A percentile compares a stretch with the other conserved stretches of the same genome.
Evolutionary conservation across 257 asterid species (phyloP).

Genomic region (Eustoma russellianum): DNA sequence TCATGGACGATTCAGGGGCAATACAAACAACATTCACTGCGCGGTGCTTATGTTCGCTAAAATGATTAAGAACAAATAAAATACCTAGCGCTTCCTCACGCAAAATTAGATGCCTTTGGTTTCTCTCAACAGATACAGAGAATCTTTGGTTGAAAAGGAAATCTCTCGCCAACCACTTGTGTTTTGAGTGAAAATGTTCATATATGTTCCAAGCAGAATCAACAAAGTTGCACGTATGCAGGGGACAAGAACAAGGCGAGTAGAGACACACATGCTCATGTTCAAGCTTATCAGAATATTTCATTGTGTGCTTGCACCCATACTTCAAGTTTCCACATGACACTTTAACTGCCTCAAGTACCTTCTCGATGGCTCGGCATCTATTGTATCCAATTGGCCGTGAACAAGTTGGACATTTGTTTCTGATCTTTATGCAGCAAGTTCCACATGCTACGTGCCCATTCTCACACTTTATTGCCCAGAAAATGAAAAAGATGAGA

Average conservation of each 20-base stretch:
- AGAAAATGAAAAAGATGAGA: slow-evolving; percentile 4
- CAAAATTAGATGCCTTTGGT: slow-evolving; percentile 27
- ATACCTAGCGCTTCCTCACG: slow-evolving; percentile 19
- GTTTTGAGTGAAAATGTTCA: slow-evolving; percentile 31
- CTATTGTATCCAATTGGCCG: slow-evolving; percentile 60
- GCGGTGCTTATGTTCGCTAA: slow-evolving; percentile 26
- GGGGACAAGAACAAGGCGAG: slow-evolving; percentile 57
- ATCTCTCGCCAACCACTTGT: slow-evolving; percentile 10
- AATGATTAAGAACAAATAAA: slow-evolving; percentile 41
- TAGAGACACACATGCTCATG: slow-evolving; percentile 46
- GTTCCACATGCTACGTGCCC: slow-evolving; percentile 73
- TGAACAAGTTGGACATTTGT: slow-evolving; percentile 57
- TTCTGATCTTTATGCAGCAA: slow-evolving; percentile 45
- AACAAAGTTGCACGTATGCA: slow-evolving; percentile 20
- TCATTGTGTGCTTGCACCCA: slow-evolving; percentile 46
- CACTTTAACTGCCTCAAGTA: slow-evolving; percentile 43
- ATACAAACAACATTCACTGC: slow-evolving; percentile 32
- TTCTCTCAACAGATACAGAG: slow-evolving; percentile 21
- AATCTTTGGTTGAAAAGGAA: slow-evolving; percentile 18
- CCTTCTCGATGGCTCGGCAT: slow-evolving; percentile 64
- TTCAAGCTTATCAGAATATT: slow-evolving; percentile 27
- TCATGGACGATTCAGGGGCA: slow-evolving; percentile 28
- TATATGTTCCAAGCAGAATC: slow-evolving; percentile 24
- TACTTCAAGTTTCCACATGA: slow-evolving; percentile 31
- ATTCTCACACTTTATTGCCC: slow-evolving; percentile 51